Evolutionary conservation across 345 rosid genomes (phyloP).

Genomic region (Salix viminalis): DNA sequence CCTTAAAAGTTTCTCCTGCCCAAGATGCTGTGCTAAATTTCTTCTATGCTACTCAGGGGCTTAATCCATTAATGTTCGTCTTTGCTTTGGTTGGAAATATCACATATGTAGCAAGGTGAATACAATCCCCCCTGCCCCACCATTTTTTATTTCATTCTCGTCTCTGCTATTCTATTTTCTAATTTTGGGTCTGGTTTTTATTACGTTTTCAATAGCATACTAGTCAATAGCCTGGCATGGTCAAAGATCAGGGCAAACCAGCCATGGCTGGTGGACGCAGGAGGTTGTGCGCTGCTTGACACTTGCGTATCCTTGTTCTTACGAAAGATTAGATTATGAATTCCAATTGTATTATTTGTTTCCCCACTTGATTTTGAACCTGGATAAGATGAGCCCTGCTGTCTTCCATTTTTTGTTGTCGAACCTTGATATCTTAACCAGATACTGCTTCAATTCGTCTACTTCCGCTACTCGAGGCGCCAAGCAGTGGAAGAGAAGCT

Average conservation of each 20-base stretch:
- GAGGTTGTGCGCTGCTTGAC: slow-evolving; percentile 78
- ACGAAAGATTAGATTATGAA: neutral
- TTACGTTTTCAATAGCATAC: slow-evolving; percentile 44
- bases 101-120: slow-evolving; percentile 77
- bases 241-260: slow-evolving; percentile 56
- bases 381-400: neutral
- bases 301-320: slow-evolving; percentile 51
- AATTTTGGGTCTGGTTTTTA: neutral
- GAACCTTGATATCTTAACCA: slow-evolving; percentile 35
- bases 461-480: slow-evolving; percentile 39
- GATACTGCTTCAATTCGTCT: slow-evolving; percentile 69
- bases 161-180: neutral
- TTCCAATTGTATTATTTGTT: neutral
- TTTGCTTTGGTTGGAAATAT: slow-evolving; percentile 74
- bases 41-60: slow-evolving; percentile 48
- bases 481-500: slow-evolving; percentile 15
- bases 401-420: slow-evolving; percentile 8
- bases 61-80: slow-evolving; percentile 76
- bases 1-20: neutral
- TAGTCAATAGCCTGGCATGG: slow-evolving; percentile 64
- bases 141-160: neutral
- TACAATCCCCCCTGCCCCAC: neutral
- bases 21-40: slow-evolving; percentile 5
- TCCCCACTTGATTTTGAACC: neutral
- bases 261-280: slow-evolving; percentile 87